These are phyloP conservation scores for Dendrobium officinale DNA, from an alignment of 106 monocot species.

Conservation along the genomic window DNA sequence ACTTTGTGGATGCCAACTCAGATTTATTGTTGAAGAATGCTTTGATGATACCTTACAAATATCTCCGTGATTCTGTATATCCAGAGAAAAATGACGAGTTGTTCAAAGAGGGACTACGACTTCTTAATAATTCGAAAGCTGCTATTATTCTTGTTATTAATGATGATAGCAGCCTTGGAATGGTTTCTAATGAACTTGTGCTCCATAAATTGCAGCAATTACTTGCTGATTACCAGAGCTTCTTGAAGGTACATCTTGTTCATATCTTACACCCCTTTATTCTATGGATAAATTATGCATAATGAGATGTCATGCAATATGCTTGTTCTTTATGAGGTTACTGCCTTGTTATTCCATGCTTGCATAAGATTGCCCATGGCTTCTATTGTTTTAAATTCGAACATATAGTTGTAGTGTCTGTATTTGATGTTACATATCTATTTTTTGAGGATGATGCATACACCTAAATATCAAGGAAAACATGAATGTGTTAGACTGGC, in stretches of 20 bases:
- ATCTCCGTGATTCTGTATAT: conserved; percentile 7
- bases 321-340: background rate
- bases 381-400: background rate
- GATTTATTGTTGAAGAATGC: conserved; percentile 7
- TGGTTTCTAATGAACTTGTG: background rate
- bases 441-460: no score
- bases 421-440: no score
- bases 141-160: conserved; percentile 8
- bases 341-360: background rate
- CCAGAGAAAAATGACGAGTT: conserved; percentile 6
- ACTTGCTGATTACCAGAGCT: background rate
- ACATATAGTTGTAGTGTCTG: background rate
- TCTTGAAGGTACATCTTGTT: conserved; percentile 6
- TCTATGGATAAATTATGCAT: background rate
- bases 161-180: background rate
- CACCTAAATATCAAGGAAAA: no score
- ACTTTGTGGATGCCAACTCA: conserved; percentile 9
- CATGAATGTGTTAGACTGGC: no score
- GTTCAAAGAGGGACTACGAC: conserved; percentile 1
- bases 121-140: conserved; percentile 6
- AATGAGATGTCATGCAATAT: background rate
- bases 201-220: conserved; percentile 6
- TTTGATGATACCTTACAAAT: conserved; percentile 2
- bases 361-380: background rate
- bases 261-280: background rate